Conservation (phyloP, 208 protist genomes). For the Trypanosomatidae sp. region DNA sequence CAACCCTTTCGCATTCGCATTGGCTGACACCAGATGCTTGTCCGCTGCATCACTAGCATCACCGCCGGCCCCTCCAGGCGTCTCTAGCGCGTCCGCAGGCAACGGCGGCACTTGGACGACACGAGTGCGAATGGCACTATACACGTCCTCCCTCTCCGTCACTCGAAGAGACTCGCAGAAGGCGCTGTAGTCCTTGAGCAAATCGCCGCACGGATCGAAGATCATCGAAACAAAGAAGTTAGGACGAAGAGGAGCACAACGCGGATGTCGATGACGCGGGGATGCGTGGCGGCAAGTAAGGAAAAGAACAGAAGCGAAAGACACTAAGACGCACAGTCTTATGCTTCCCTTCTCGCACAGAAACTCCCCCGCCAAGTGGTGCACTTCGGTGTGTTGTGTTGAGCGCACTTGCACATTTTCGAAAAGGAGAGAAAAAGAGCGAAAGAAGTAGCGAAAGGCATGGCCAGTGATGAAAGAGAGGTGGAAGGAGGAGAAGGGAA, state of each 20-base stretch:
- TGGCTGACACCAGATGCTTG: not conserved
- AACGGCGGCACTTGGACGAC: constrained; percentile 15
- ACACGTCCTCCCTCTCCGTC: constrained; percentile 86
- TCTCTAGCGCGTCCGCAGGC: not conserved
- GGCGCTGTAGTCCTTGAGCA: constrained; percentile 84
- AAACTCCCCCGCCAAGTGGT: not conserved
- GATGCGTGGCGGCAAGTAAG: not conserved
- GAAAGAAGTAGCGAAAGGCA: not conserved
- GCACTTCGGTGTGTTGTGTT: not conserved
- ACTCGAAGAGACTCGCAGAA: constrained; percentile 83
- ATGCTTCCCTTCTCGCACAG: not conserved
- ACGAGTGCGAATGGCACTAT: constrained; percentile 46
- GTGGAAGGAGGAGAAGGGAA: not conserved
- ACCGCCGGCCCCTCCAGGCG: not conserved
- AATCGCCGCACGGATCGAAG: constrained; percentile 87
- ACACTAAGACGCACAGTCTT: not conserved
- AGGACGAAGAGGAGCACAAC: not conserved
- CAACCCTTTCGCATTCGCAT: constrained; percentile 1
- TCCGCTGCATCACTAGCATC: not conserved
- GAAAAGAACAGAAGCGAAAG: no score
- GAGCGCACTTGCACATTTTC: not conserved
- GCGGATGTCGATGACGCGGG: not conserved
- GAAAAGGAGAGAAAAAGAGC: not conserved
- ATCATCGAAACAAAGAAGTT: constrained; percentile 26
- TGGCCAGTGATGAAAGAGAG: not conserved